Evolutionary conservation across 1,139 yeast species (phyloP), one percentile per base, ranked within the genome.

Genomic region (Yamadazyma atmosphaerica): DNA sequence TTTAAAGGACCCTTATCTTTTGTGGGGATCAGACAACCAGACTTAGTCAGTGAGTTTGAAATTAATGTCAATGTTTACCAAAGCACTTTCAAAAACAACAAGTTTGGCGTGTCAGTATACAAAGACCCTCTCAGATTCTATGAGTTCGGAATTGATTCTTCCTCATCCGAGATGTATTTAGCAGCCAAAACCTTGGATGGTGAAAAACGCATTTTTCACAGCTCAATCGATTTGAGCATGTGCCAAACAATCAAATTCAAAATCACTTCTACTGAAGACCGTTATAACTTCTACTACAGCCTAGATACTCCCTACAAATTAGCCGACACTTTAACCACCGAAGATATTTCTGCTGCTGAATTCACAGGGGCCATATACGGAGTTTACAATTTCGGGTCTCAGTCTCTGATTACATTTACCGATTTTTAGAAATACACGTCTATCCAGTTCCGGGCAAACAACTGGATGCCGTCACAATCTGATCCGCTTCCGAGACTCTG

Each of bases 361-460:
- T 42, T 40, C 23, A 40, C 43, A 2, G 45, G 45, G 6, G 34
- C 45, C 4, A 25, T 40, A 7, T 42, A 35, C 35, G 43, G 45
- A 15, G 31, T 16, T 6, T 28, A 15, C 16, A 28, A 16, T 16
- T 10, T 28, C 9, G 31, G 31, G 11, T n/a, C n/a, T 6, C 26
- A 15, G 21, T 7, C 11, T 8, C 12, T 9, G 4, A 7, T 28
- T 6, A 28, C 31, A 3, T 11, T 28, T 6, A 16, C 21, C 8
- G 31, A 28, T 10, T 28, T 28, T 16, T 28, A 28, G 26, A 8
- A 23, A 21, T 21, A 21, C 23, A n/a, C n/a, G n/a, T n/a, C n/a
- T n/a, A n/a, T n/a, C n/a, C n/a, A n/a, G n/a, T n/a, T n/a, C n/a
- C n/a, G n/a, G n/a, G n/a, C n/a, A n/a, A n/a, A n/a, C n/a, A n/a